These are phyloP conservation scores for Chlamydomonas urium DNA, from an alignment of 139 green algal genomes.

Conservation along the genomic window DNA sequence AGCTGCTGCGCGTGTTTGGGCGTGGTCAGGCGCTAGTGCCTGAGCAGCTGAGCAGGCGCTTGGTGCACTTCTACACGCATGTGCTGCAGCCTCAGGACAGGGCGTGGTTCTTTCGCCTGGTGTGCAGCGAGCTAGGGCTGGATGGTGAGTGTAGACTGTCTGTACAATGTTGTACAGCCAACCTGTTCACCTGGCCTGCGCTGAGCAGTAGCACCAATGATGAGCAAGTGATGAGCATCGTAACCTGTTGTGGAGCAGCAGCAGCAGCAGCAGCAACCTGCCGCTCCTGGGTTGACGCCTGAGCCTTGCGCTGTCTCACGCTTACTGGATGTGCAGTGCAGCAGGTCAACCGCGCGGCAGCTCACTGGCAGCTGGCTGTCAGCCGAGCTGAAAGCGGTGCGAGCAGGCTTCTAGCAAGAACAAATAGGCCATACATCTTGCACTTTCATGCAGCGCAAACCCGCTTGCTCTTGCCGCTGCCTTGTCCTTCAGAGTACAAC, in stretches of 20 bases:
- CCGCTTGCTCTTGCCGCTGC: slow-evolving; percentile 19
- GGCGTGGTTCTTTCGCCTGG: slow-evolving; percentile 28
- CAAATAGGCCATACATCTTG: background rate
- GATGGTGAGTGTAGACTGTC: slow-evolving; percentile 24
- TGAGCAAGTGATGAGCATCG: too few relatives aligned
- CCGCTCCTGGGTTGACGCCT: too few relatives aligned
- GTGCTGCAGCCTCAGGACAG: background rate
- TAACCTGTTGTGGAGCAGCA: too few relatives aligned
- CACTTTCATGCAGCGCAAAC: slow-evolving; percentile 1
- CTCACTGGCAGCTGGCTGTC: background rate
- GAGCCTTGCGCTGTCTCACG: too few relatives aligned
- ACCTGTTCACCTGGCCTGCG: too few relatives aligned
- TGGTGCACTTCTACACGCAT: slow-evolving; percentile 22
- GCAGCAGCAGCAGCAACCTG: too few relatives aligned
- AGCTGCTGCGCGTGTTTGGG: too few relatives aligned
- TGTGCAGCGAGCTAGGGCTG: slow-evolving; percentile 35
- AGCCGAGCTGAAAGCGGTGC: background rate
- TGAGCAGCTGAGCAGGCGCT: slow-evolving; percentile 30
- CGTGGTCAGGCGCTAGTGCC: too few relatives aligned
- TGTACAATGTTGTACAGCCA: too few relatives aligned
- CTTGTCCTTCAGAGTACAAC: slow-evolving; percentile 19
- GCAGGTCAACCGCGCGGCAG: too few relatives aligned
- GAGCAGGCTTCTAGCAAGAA: background rate
- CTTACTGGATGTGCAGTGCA: too few relatives aligned
- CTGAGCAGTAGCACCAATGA: too few relatives aligned